These are phyloP conservation scores for Epichloe sibirici DNA, from an alignment of 2,329 filamentous ascomycete species.

Conservation along the genomic window DNA sequence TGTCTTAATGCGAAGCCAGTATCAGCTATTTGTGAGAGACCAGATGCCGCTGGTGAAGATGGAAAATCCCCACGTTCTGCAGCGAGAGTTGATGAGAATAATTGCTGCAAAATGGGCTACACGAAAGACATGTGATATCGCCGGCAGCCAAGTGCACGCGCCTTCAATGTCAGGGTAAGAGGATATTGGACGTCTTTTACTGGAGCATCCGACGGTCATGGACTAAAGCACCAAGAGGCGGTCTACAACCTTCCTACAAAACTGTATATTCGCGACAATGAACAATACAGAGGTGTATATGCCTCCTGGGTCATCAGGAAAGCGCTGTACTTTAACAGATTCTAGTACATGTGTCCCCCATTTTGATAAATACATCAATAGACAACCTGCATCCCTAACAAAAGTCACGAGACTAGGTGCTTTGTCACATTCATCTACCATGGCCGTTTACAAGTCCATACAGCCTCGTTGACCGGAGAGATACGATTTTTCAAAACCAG, in stretches of 20 bases:
- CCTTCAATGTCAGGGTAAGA: background rate
- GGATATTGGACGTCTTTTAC: background rate
- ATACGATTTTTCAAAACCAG: no score
- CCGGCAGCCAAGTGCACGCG: background rate
- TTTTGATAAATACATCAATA: background rate
- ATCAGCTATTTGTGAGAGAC: slow-evolving; percentile 48
- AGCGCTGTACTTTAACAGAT: background rate
- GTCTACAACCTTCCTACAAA: no score
- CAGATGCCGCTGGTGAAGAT: slow-evolving; percentile 51
- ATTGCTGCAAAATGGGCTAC: slow-evolving; percentile 51
- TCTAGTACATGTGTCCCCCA: background rate
- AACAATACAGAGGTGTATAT: background rate
- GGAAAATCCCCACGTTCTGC: slow-evolving; percentile 42
- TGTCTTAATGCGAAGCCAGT: slow-evolving; percentile 25
- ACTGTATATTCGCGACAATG: background rate
- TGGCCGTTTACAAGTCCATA: no score
- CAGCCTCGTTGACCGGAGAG: no score
- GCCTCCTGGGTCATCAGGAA: no score
- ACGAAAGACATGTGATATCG: slow-evolving; percentile 32
- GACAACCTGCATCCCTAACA: background rate
- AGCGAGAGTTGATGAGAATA: slow-evolving; percentile 57
- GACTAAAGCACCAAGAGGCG: no score
- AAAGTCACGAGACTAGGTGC: background rate
- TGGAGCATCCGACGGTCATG: no score
- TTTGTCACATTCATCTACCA: no score